These are phyloP conservation scores for Cyberlindnera samutprakarnensis DNA, from an alignment of 805 yeast genomes.

Conservation along the genomic window DNA sequence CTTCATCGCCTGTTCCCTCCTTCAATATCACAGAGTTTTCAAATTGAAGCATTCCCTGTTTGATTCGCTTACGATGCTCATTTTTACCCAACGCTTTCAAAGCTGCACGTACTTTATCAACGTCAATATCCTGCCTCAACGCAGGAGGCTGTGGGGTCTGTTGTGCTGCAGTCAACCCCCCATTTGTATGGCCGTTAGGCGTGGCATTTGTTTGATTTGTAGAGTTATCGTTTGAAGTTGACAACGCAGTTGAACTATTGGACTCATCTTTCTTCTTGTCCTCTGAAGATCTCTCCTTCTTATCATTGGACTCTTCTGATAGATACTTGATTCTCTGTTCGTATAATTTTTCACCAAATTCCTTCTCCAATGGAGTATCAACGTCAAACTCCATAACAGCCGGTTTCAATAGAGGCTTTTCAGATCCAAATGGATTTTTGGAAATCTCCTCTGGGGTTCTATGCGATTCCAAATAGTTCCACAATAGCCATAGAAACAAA, in stretches of 20 bases:
- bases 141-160: slow-evolving; percentile 7
- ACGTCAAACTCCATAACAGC: slow-evolving; percentile 27
- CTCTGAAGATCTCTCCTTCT: slow-evolving; percentile 1
- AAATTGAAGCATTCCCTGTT: slow-evolving; percentile 12
- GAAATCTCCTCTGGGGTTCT: slow-evolving; percentile 42
- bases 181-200: not conserved
- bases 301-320: slow-evolving; percentile 15
- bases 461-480: slow-evolving; percentile 72
- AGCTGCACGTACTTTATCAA: slow-evolving; percentile 12
- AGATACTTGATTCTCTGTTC: slow-evolving; percentile 30
- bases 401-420: slow-evolving; percentile 26
- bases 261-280: slow-evolving; percentile 1
- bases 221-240: no score
- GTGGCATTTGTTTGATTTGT: not conserved
- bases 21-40: slow-evolving; percentile 13
- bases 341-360: slow-evolving; percentile 35
- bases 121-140: slow-evolving; percentile 21
- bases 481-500: slow-evolving; percentile 77
- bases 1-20: slow-evolving; percentile 11
- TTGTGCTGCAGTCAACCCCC: not conserved
- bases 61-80: slow-evolving; percentile 10
- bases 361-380: slow-evolving; percentile 35
- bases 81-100: slow-evolving; percentile 8
- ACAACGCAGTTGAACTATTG: no score
- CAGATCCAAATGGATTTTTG: slow-evolving; percentile 51